Evolutionary conservation across 2,329 filamentous ascomycete genomes (phyloP).

Genomic region (Exserohilum rostratum): DNA sequence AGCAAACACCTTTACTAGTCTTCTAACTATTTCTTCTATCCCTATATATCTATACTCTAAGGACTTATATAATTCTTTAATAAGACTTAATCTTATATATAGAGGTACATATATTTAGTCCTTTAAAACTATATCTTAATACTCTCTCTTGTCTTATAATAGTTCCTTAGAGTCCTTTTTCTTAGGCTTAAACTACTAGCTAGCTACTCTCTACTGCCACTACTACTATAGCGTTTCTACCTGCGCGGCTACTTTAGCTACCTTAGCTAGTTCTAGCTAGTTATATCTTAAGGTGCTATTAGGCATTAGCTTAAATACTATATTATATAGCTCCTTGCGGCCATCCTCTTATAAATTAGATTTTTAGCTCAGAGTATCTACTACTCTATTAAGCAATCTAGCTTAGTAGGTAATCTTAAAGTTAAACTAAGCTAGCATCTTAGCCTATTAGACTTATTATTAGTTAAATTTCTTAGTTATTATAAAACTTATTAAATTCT

Average conservation of each 20-base stretch:
- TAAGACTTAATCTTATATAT: not conserved
- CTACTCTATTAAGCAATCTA: not conserved
- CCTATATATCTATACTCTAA: not conserved
- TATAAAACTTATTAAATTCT: constrained; percentile 8
- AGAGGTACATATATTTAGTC: not conserved
- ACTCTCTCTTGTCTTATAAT: not conserved
- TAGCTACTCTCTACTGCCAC: not conserved
- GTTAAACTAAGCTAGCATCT: constrained; percentile 4
- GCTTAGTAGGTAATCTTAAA: constrained; percentile 5
- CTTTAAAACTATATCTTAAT: not conserved
- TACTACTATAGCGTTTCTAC: not conserved
- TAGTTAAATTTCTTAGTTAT: constrained; percentile 1
- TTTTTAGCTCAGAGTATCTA: not conserved
- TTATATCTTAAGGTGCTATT: not conserved
- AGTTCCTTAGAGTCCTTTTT: not conserved
- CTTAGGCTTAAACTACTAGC: not conserved
- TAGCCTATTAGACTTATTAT: not conserved
- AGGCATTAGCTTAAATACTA: not conserved
- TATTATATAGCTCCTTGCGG: not conserved
- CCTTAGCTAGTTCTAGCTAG: not conserved
- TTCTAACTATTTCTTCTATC: no score
- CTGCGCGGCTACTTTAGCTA: not conserved
- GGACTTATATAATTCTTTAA: not conserved
- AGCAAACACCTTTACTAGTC: no score
- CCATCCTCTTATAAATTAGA: not conserved